Evolutionary conservation across 2,329 filamentous ascomycete species (phyloP), one percentile per base, ranked within the genome.

Genomic region (Colletotrichum euphorbiae): DNA sequence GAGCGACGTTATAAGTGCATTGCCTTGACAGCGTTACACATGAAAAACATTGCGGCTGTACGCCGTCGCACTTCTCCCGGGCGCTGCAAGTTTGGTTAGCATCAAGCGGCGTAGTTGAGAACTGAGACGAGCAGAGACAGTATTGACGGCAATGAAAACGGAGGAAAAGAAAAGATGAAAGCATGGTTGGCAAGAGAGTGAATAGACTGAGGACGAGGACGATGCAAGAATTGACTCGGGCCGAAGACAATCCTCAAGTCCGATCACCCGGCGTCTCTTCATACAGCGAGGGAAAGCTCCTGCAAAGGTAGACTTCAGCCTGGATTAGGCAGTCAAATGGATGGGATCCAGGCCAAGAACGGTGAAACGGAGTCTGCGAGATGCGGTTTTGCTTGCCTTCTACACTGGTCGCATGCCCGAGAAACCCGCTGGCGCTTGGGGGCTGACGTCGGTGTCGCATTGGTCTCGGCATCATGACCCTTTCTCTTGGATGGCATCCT

Each of bases 21-120:
- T 83, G 77, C 55, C 91, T 84, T 61, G 85, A 87, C 69, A 90
- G 86, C 4, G 85, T 81, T 6, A 84, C 83, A 78, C 91, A 93
- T 3, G 90, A 90, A 52, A 87, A 88, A 76, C 91, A 93, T 13
- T 82, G 81, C 6, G 91, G 91, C 71, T 89, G 87, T 11, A 82
- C 81, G 15, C 91, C 91, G 73, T 93, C 90, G 77, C 91, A 93
- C 74, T 91, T 92, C 77, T 93, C 90, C 69, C 90, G 86, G 57
- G 88, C 88, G 13, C 84, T 71, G 59, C 4, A 38, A 55, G 11
- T 38, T 40, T 31, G n/a, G 61, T 66, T 40, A 55, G 48, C 48
- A 42, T n/a, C 21, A 17, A 17, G 6, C 31, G 12, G 51, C 38
- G n/a, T n/a, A 56, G 33, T 19, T 11, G 33, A 50, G 17, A 52